Base-by-base conservation (phyloP, 139 green algal genomes). In the Chlorella sp. region DNA sequence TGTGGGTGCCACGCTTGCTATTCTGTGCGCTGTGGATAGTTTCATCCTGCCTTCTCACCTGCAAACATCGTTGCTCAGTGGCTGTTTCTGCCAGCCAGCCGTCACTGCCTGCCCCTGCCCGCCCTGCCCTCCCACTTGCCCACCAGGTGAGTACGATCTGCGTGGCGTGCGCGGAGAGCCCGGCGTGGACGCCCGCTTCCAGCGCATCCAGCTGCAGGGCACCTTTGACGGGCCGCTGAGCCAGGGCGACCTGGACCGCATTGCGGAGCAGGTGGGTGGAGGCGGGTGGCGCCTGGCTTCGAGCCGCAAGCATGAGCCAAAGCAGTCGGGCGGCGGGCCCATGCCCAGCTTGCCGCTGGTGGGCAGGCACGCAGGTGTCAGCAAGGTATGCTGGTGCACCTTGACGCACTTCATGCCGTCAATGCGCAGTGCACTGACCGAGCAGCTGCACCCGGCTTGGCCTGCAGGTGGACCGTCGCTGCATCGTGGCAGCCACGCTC, bases 141-240 rank as follows among this genome's bases (percentile, higher is more conserved):
- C 18, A 4, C 55, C 68, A 82, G 84, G 84, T 3, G 74, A 88
- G 80, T 88, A 85, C 32, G 63, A 88, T 62, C 71, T 88, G 62
- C 60, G 41, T 6, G 84, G 84, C 21, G 72, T 88, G 70, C 36
- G 72, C 26, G 62, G 84, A 17, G 84, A 76, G n/a, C 39, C 39
- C 2, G 74, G 68, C 5, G 80, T 70, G 51, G 79, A 84, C 32
- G 64, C 79, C 3, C 63, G 79, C 41, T 78, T 88, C 72, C 47
- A 20, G 4, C 64, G 39, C 20, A 62, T 87, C 39, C 17, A 41
- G 30, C 36, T 87, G 79, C 25, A 41, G 13, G 83, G 83, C 57
- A 81, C 57, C 4, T 47, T 84, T 34, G 83, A 87, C 17, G 39
- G 39, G 5, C 28, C 51, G 34, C 41, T 76, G 20, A 76, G 51